Evolutionary conservation across 2,329 filamentous ascomycete species (phyloP).

Genomic region (Clonostachys solani): DNA sequence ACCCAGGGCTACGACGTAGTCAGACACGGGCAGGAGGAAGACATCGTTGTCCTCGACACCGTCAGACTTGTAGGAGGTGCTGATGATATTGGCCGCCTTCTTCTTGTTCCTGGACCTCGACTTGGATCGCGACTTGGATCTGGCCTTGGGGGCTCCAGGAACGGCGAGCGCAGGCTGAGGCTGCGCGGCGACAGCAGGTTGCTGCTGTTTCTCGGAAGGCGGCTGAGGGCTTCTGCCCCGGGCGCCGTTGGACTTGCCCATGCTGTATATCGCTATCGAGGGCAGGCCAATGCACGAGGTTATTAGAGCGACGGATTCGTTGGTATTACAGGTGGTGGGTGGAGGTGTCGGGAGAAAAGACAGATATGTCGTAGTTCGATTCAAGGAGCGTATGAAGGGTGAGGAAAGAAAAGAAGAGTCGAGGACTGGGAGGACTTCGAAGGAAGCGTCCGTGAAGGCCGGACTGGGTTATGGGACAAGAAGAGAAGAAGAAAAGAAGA

Average conservation of each 20-base stretch:
- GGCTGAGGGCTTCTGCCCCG: slow-evolving; percentile 30
- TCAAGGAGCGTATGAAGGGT: too few relatives aligned
- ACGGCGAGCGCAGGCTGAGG: slow-evolving; percentile 2
- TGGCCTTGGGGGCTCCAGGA: slow-evolving; percentile 1
- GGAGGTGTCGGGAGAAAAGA: too few relatives aligned
- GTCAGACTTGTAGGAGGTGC: slow-evolving; percentile 66
- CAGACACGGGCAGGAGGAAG: slow-evolving; percentile 76
- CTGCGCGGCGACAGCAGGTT: not conserved
- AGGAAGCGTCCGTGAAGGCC: too few relatives aligned
- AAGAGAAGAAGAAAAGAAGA: too few relatives aligned
- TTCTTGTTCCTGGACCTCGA: slow-evolving; percentile 12
- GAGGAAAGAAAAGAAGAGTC: too few relatives aligned
- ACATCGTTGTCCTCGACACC: slow-evolving; percentile 88
- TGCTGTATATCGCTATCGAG: slow-evolving; percentile 4
- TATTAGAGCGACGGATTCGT: too few relatives aligned
- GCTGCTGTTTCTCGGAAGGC: slow-evolving; percentile 8
- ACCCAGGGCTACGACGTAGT: slow-evolving; percentile 72
- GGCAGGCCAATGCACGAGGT: too few relatives aligned
- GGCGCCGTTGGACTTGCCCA: slow-evolving; percentile 25
- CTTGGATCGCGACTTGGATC: slow-evolving; percentile 6
- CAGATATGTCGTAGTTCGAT: too few relatives aligned
- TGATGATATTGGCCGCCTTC: slow-evolving; percentile 16
- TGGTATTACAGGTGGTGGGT: too few relatives aligned
- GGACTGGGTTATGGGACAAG: too few relatives aligned
- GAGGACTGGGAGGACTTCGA: too few relatives aligned